Base-by-base conservation (phyloP, 2,329 filamentous ascomycete genomes). In the Dactylonectria estremocensis region DNA sequence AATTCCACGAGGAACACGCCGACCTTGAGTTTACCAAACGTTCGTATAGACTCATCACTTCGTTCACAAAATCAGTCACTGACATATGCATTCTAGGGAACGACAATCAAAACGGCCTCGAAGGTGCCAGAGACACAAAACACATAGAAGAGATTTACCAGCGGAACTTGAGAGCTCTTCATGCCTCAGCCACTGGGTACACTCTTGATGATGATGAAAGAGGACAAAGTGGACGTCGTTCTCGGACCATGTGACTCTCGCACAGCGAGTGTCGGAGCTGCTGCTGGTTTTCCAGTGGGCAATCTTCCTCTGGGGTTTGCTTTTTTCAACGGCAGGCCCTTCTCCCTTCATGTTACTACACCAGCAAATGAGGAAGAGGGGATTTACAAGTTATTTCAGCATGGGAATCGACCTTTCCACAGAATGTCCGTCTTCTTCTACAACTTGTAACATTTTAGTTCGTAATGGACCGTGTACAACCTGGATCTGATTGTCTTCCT, bases 1-100 rank as follows among this genome's bases (percentile, higher is more conserved):
- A 67, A n/a, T 71, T 68, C 58, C 66, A 71, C 33, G 49, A 71
- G 22, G 43, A 66, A 10, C 65, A 71, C 43, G 58, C 61, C 1
- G 57, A 46, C 11, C 54, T 66, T 24, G 67, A 70, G 20, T 33
- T 46, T 31, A 46, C 43, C 6, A 18, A 22, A 14, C 56, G 45
- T 59, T 14, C 7, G 46, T n/a, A 2, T 9, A 48, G 20, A 3
- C 45, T 20, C 10, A 45, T 13, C 8, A 10, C 45, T 4, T 13
- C 11, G 10, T 24, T 9, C 9, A 22, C 5, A 45, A 14, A 18
- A 45, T 5, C 13, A 22, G 9, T 18, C 22, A 28, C 22, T 13
- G 24, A 28, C 14, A 5, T 13, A 1, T 16, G 24, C 24, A 28
- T 28, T 28, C 24, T 5, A 28, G 46, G 46, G 8, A 28, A 49